Evolutionary conservation across 2,329 filamentous ascomycete species (phyloP).

Genomic region (Pseudogymnoascus sp.): DNA sequence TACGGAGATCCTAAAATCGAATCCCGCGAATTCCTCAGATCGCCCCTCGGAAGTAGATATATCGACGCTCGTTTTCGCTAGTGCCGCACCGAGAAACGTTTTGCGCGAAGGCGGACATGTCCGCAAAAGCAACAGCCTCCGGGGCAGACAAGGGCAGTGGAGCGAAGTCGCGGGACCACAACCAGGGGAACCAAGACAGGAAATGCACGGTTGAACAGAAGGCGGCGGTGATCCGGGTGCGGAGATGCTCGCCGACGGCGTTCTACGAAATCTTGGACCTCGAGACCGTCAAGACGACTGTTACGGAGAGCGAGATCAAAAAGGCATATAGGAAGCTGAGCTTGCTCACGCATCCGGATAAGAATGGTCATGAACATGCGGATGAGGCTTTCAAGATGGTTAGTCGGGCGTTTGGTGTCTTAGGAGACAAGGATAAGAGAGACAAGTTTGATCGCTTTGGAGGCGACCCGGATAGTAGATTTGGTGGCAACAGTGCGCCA

Average conservation of each 20-base stretch:
- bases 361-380: slow-evolving; percentile 91
- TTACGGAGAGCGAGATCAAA: slow-evolving; percentile 81
- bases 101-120: slow-evolving; percentile 7
- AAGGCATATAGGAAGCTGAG: slow-evolving; percentile 96
- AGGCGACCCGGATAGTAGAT: slow-evolving; percentile 85
- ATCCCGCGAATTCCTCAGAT: slow-evolving; percentile 9
- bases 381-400: slow-evolving; percentile 99
- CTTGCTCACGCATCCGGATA: slow-evolving; percentile 93
- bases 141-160: slow-evolving; percentile 36
- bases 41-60: neutral
- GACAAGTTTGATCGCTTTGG: slow-evolving; percentile 82
- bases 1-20: neutral
- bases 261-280: slow-evolving; percentile 94
- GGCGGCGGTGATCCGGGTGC: slow-evolving; percentile 81
- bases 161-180: slow-evolving; percentile 38
- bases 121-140: slow-evolving; percentile 32
- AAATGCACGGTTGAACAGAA: slow-evolving; percentile 87
- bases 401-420: slow-evolving; percentile 81
- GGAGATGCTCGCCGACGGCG: slow-evolving; percentile 72
- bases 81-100: neutral
- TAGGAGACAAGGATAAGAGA: slow-evolving; percentile 91
- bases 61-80: neutral
- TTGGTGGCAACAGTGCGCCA: slow-evolving; percentile 51
- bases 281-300: slow-evolving; percentile 54
- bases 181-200: slow-evolving; percentile 53